Evolutionary conservation across 139 green algal species (phyloP).

Genomic region (Picochlorum sp.): DNA sequence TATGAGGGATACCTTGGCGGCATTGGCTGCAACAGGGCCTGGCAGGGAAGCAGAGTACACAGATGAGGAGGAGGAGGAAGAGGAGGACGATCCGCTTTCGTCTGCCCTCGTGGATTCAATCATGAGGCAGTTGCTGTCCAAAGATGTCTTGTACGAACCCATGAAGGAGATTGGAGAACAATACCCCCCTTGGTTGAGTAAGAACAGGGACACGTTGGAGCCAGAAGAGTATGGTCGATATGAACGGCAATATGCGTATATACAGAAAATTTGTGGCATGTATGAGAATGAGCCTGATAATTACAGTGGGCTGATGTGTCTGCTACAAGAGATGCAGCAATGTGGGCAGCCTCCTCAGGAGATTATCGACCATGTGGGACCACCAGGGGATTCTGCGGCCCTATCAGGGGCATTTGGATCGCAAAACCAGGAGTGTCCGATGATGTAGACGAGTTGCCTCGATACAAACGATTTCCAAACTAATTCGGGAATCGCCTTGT

Average conservation of each 20-base stretch:
- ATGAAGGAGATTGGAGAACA: constrained; percentile 73
- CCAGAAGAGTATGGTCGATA: constrained; percentile 50
- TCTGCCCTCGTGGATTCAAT: constrained; percentile 62
- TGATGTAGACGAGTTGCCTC: too few relatives aligned
- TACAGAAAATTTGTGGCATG: constrained; percentile 50
- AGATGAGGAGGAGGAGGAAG: not conserved
- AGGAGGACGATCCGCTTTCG: not conserved
- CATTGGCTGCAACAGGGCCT: not conserved
- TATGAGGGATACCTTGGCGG: constrained; percentile 1
- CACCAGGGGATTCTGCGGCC: constrained; percentile 20
- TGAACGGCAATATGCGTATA: constrained; percentile 51
- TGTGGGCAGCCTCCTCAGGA: constrained; percentile 68
- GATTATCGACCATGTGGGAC: constrained; percentile 73
- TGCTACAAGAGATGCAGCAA: constrained; percentile 80
- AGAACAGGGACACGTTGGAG: constrained; percentile 29
- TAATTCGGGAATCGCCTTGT: too few relatives aligned
- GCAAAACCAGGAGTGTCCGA: too few relatives aligned
- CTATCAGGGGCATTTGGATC: too few relatives aligned
- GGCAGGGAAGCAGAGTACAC: too few relatives aligned
- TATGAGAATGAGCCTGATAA: constrained; percentile 63
- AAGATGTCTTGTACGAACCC: constrained; percentile 78
- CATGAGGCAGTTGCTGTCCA: constrained; percentile 79
- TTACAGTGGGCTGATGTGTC: constrained; percentile 46
- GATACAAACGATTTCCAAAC: too few relatives aligned
- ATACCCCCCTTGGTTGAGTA: constrained; percentile 72